These are phyloP conservation scores for Linnemannia zychae DNA, from an alignment of 192 early-diverging fungal genomes.

Conservation along the genomic window DNA sequence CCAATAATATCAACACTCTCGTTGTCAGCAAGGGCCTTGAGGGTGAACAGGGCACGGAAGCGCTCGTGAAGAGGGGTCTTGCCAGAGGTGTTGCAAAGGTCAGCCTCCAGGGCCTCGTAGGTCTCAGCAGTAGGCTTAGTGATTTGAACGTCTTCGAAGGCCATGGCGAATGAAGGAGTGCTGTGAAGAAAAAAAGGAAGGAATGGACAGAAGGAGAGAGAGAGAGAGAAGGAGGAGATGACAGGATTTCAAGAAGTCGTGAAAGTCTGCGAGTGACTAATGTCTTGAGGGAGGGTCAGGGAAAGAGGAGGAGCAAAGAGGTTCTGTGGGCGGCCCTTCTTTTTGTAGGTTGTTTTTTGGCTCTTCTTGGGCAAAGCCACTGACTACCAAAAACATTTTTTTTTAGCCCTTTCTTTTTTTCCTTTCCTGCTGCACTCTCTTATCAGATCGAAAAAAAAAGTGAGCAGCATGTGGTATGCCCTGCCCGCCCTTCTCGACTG, in stretches of 20 bases:
- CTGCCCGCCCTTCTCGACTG: not conserved
- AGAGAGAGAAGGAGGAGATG: not conserved
- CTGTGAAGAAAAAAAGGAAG: not conserved
- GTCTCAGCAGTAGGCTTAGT: slow-evolving; percentile 33
- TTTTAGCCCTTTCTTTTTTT: not conserved
- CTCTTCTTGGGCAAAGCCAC: no score
- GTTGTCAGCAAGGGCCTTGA: slow-evolving; percentile 85
- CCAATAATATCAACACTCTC: slow-evolving; percentile 86
- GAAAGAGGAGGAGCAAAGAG: not conserved
- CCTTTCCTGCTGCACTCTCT: not conserved
- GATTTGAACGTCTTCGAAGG: slow-evolving; percentile 51
- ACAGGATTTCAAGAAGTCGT: not conserved
- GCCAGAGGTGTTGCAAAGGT: slow-evolving; percentile 73
- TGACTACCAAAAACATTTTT: not conserved
- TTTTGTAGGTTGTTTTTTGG: not conserved
- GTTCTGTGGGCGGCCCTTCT: not conserved
- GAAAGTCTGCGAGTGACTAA: not conserved
- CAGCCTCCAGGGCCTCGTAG: slow-evolving; percentile 74
- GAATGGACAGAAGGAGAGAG: not conserved
- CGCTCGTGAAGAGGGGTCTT: slow-evolving; percentile 82
- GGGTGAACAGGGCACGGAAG: slow-evolving; percentile 94
- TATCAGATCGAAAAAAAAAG: not conserved
- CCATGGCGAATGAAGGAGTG: slow-evolving; percentile 21
- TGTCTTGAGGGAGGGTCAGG: not conserved
- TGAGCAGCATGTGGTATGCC: not conserved